phyloP scores from a whole-genome alignment of 192 early-diverging fungal genomes.

The Phycomyces blakesleeanus region DNA sequence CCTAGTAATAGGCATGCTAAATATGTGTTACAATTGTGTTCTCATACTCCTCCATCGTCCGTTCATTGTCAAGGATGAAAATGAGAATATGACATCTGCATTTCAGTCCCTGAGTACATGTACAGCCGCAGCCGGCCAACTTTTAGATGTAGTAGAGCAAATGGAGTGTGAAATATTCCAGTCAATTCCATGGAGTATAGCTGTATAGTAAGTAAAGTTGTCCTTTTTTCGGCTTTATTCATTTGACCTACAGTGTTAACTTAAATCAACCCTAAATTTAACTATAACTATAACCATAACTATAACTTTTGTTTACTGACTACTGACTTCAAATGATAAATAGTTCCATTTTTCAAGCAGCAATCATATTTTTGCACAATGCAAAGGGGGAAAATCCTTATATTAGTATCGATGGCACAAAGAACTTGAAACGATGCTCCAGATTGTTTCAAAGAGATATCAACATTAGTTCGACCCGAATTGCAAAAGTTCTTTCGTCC shows the following conservation, averaged over 20 bases:
- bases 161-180: constrained; percentile 7
- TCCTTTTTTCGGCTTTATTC: too few species aligned
- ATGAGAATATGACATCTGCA: not conserved
- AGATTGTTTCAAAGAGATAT: constrained; percentile 6
- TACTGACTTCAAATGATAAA: too few species aligned
- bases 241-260: too few species aligned
- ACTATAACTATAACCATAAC: too few species aligned
- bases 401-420: constrained; percentile 9
- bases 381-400: constrained; percentile 19
- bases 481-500: constrained; percentile 10
- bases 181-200: constrained; percentile 32
- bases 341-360: constrained; percentile 29
- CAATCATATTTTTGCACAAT: constrained; percentile 33
- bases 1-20: not conserved
- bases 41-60: constrained; percentile 31
- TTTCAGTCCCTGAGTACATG: constrained; percentile 23
- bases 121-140: constrained; percentile 25
- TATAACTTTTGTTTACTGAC: too few species aligned
- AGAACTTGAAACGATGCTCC: constrained; percentile 12
- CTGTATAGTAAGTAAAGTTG: constrained; percentile 33
- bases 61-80: constrained; percentile 12
- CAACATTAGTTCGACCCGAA: not conserved
- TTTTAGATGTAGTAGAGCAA: constrained; percentile 20
- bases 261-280: too few species aligned
- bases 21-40: constrained; percentile 23